A percentile compares a stretch with the other conserved stretches of the same genome.
These are phyloP conservation scores for Salicornia ramosissima DNA, from an alignment of 148 eudicot species.

Conservation along the genomic window DNA sequence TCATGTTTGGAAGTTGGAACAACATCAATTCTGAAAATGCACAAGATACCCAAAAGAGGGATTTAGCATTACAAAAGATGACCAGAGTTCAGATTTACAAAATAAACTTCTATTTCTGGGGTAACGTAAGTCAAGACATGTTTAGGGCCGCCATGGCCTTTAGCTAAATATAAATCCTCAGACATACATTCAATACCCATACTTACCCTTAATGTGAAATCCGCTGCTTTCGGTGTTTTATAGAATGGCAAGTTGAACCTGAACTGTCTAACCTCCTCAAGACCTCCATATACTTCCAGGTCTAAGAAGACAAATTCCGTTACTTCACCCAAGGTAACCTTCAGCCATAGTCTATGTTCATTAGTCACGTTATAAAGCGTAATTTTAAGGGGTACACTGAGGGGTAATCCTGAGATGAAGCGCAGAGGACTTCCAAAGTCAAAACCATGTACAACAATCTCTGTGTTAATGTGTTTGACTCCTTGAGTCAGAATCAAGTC, in stretches of 20 bases:
- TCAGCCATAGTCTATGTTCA: constrained; percentile 60
- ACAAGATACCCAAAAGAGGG: not conserved
- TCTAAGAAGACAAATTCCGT: constrained; percentile 62
- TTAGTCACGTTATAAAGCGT: constrained; percentile 49
- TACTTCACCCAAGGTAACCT: constrained; percentile 30
- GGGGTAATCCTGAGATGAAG: constrained; percentile 66
- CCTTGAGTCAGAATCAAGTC: constrained; percentile 32
- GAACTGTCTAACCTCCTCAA: constrained; percentile 31
- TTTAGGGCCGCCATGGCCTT: constrained; percentile 56
- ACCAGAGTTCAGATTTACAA: constrained; percentile 24
- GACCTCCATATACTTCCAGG: constrained; percentile 35
- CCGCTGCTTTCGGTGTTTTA: constrained; percentile 51
- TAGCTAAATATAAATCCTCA: constrained; percentile 30
- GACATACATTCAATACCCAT: constrained; percentile 63
- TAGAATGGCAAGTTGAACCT: constrained; percentile 50
- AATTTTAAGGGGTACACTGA: constrained; percentile 56
- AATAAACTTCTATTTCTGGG: constrained; percentile 49
- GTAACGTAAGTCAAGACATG: constrained; percentile 45
- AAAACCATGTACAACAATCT: constrained; percentile 39
- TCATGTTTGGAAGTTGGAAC: too few species aligned
- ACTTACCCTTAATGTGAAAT: constrained; percentile 44
- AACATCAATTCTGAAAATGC: too few species aligned
- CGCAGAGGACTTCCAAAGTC: constrained; percentile 49
- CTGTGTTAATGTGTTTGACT: constrained; percentile 52
- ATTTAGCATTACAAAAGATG: not conserved